Evolutionary conservation across 805 yeast species (phyloP), one percentile per base, ranked within the genome.

Genomic region (Nakazawaea wickerhamii): DNA sequence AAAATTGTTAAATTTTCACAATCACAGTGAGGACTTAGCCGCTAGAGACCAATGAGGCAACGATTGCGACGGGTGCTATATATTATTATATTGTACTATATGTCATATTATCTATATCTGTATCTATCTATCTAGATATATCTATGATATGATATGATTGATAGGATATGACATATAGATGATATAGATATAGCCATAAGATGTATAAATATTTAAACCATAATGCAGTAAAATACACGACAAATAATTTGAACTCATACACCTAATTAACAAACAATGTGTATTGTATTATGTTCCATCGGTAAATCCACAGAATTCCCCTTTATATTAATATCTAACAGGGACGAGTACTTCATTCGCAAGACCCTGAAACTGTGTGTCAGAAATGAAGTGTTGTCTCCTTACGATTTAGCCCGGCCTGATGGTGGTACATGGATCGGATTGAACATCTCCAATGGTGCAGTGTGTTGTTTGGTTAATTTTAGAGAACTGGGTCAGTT

Each of bases 381-480:
- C 11, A 22, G 31, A 4, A 38, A 42, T 11, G 38, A 55, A 9
- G 62, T 83, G 1, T 56, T 87, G 9, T 73, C 84, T 6, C 97
- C 97, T 0, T 62, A 71, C 30, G 97, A 91, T 58, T 58, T 84
- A 52, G 87, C 81, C 1, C 60, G 89, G 27, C 61, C 68, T 1
- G 89, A 79, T 43, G 86, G 77, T 48, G 97, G 99, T 1, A 86
- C 97, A 0, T 93, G 99, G 99, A 76, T 87, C 1, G 97, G 95
- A 0, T 71, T 84, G 1, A 70, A 77, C 31, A 53, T 48, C 21
- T 65, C 65, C 23, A 56, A 51, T 2, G 87, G 87, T 0, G 69
- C 71, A 46, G 45, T 90, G 2, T 84, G 95, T 0, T 84, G 84
- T 2, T 68, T 91, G 21, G 80, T 93, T 14, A 91, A 91, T 57